Evolutionary conservation across 2,329 filamentous ascomycete species (phyloP), one percentile per base, ranked within the genome.

Genomic region (Aureobasidium sp.): DNA sequence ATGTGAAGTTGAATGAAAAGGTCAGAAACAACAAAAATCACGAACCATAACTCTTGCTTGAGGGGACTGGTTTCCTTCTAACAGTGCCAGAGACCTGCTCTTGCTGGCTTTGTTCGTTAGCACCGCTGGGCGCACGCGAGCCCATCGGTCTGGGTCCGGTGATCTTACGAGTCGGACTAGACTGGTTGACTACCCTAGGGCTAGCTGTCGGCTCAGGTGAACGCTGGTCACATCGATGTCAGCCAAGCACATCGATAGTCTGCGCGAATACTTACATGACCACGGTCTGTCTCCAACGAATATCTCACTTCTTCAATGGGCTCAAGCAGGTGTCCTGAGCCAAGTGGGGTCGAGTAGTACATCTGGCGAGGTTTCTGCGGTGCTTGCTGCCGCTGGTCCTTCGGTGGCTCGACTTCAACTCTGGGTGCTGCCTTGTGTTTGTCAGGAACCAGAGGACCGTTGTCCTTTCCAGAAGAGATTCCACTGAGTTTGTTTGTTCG

Each of bases 381-480:
- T 36, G 42, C 41, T 20, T 58, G 55, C 37, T 61, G 53, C 36
- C 50, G 36, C 20, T 62, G 57, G 8, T 62, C 58, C 50, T 29
- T 41, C 20, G 39, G 39, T 20, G 41, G 41, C 36, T 65, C 62
- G 3, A 60, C 51, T 23, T 62, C 47, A n/a, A 42, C n/a, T 7
- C 61, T 60, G 32, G 68, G 64, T 55, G 67, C 65, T n/a, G 48
- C 44, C 61, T 67, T 62, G 39, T 65, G 66, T 42, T 64, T 59
- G 50, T 79, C 78, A 15, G 84, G 84, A 26, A 87, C 74, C 50
- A 87, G 73, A 6, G 84, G 84, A 0, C 82, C 84, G 26, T 84
- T 80, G 62, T 85, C 82, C 62, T 75, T 75, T 63, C 82, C 71
- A 68, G 83, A 83, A 17, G 80, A 78, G n/a, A 79, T 78, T 51